phyloP scores from a whole-genome alignment of 768 basidiomycete species.

The Boletus reticuloceps region DNA sequence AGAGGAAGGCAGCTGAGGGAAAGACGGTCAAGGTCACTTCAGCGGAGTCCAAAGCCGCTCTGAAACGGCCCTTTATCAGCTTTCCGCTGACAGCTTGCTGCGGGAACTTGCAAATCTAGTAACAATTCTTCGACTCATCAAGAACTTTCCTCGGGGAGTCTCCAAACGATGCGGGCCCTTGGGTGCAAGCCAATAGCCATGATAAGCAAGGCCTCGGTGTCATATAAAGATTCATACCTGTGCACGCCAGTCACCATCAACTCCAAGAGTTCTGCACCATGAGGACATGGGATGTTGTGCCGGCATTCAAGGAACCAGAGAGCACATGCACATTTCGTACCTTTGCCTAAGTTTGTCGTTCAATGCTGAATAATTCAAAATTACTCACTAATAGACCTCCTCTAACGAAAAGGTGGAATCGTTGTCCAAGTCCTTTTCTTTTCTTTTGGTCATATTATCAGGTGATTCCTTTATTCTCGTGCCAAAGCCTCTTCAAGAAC shows the following conservation, averaged over 20 bases:
- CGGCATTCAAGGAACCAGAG: background rate
- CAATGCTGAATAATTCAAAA: no score
- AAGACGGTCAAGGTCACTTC: background rate
- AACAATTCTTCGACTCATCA: background rate
- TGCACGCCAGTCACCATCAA: background rate
- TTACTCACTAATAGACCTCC: no score
- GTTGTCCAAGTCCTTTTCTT: no score
- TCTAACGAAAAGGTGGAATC: no score
- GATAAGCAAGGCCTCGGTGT: background rate
- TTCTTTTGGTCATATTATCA: no score
- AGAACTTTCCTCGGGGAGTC: background rate
- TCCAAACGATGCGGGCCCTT: background rate
- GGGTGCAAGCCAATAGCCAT: no score
- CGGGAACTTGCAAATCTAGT: constrained; percentile 2
- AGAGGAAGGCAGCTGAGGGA: background rate
- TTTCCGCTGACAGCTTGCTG: background rate
- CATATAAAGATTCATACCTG: background rate
- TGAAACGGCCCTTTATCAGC: background rate
- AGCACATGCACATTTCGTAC: background rate
- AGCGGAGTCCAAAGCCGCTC: background rate
- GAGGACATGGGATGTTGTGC: background rate
- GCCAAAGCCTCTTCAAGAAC: no score
- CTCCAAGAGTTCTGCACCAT: background rate
- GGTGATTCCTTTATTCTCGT: no score
- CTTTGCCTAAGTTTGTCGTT: background rate